phyloP scores from a whole-genome alignment of 306 rosid genomes.

The Corylus heterophylla region DNA sequence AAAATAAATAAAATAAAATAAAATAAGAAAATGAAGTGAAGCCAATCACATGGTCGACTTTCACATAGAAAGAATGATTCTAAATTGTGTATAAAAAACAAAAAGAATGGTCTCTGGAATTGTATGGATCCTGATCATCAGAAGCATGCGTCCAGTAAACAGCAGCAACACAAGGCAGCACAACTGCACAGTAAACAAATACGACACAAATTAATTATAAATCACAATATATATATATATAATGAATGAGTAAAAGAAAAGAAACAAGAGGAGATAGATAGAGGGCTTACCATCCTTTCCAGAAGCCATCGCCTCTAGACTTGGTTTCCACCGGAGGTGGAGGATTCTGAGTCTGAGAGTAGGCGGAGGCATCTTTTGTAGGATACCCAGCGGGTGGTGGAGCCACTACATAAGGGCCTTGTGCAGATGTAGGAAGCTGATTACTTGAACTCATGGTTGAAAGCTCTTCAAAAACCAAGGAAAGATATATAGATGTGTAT shows the following conservation, averaged over 20 bases:
- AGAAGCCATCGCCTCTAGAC: constrained; percentile 82
- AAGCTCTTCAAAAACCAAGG: background rate
- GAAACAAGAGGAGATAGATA: background rate
- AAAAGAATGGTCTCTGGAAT: background rate
- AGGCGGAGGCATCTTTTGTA: constrained; percentile 37
- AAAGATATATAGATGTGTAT: background rate
- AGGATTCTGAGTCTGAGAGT: constrained; percentile 38
- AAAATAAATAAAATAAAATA: no score
- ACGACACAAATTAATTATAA: background rate
- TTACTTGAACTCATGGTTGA: no score
- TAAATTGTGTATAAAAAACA: no score
- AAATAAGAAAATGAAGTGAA: no score
- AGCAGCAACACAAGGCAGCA: constrained; percentile 82
- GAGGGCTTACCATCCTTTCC: constrained; percentile 73
- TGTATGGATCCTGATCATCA: constrained; percentile 22
- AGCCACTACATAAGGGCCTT: constrained; percentile 29
- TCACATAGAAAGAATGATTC: no score
- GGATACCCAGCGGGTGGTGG: constrained; percentile 80
- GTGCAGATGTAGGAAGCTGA: constrained; percentile 28
- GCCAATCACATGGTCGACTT: no score
- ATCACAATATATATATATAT: no score
- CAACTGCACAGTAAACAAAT: constrained; percentile 40
- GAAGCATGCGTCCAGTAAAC: constrained; percentile 72
- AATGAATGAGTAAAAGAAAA: no score
- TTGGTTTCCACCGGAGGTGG: constrained; percentile 40